These are phyloP conservation scores for Pichia sp. DNA, from an alignment of 1,139 yeast genomes.

Conservation along the genomic window DNA sequence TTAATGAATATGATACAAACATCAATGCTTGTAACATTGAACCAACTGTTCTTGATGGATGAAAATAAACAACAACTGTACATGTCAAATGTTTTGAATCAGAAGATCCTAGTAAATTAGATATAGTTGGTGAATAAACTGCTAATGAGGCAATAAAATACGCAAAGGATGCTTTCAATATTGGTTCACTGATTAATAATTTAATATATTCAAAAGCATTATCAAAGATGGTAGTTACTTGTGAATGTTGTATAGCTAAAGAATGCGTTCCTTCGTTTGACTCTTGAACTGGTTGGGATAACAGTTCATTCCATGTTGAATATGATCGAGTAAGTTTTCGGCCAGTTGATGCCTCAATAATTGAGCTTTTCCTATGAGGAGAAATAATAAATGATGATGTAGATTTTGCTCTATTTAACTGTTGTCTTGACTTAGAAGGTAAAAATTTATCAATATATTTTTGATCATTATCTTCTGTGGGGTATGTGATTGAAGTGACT, in stretches of 20 bases:
- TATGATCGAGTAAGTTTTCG: conserved; percentile 23
- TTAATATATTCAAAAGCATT: neutral
- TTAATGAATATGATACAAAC: conserved; percentile 52
- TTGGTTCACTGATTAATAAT: conserved; percentile 20
- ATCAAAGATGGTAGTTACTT: neutral
- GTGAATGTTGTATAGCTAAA: neutral
- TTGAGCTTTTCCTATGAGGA: conserved; percentile 24
- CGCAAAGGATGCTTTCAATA: conserved; percentile 64
- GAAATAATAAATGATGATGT: conserved; percentile 13
- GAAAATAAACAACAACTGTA: conserved; percentile 79
- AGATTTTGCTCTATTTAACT: conserved; percentile 9
- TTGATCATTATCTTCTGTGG: neutral
- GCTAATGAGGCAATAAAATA: conserved; percentile 68
- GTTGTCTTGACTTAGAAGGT: neutral
- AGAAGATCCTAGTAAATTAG: conserved; percentile 52
- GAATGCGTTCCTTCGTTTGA: neutral
- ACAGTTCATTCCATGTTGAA: conserved; percentile 21
- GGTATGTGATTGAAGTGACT: conserved; percentile 3
- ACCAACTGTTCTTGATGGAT: conserved; percentile 74
- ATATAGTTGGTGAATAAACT: conserved; percentile 59
- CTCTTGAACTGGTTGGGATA: neutral
- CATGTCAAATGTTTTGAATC: conserved; percentile 80
- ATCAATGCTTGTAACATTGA: conserved; percentile 70
- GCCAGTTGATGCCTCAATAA: conserved; percentile 29
- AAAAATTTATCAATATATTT: neutral